Conservation (phyloP, 257 asterid species). For the Solanum chmielewskii region DNA sequence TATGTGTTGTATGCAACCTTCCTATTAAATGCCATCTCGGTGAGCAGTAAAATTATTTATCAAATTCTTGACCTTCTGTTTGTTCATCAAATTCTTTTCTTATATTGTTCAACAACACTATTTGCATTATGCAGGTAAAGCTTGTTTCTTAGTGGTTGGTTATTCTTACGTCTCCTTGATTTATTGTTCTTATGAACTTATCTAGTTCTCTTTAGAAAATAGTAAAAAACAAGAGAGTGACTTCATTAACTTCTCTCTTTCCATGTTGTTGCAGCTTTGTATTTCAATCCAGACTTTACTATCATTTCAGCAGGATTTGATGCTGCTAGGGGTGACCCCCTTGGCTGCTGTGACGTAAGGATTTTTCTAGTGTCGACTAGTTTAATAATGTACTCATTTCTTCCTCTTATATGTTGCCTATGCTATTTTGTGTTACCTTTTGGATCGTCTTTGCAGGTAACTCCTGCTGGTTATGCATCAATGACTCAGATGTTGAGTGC, state of each 20-base stretch:
- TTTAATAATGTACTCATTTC: neutral
- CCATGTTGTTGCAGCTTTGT: constrained; percentile 54
- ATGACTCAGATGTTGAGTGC: constrained; percentile 76
- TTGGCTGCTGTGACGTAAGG: constrained; percentile 94
- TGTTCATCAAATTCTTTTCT: neutral
- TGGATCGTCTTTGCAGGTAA: constrained; percentile 35
- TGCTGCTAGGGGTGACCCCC: constrained; percentile 99
- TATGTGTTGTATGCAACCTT: neutral
- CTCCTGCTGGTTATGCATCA: constrained; percentile 87
- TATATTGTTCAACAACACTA: neutral
- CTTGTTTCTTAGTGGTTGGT: neutral
- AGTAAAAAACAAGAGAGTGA: neutral
- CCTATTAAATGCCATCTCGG: neutral
- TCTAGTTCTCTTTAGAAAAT: neutral
- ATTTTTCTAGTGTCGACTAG: neutral
- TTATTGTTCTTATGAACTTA: neutral
- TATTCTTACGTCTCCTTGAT: neutral
- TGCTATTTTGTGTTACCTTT: neutral
- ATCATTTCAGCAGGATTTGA: constrained; percentile 99
- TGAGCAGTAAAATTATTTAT: neutral
- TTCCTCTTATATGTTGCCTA: neutral
- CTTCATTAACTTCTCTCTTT: neutral
- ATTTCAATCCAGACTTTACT: constrained; percentile 81
- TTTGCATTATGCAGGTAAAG: neutral
- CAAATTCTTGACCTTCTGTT: neutral